Conservation (phyloP, 768 basidiomycete genomes). For the Cystofilobasidium bisporidii region DNA sequence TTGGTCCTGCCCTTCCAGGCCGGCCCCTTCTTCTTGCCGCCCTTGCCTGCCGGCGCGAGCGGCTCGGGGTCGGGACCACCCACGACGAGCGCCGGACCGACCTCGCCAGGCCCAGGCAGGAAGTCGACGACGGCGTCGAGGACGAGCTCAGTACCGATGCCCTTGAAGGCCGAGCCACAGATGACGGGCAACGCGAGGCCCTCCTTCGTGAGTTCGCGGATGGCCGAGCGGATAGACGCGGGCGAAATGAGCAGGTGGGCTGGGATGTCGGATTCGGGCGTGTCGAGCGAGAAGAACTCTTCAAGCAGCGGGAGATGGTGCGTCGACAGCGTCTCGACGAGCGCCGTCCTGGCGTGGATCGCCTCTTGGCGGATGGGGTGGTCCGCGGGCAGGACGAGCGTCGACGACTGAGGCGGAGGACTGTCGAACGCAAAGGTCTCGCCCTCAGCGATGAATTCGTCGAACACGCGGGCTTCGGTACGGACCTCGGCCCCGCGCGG, state of each 20-base stretch:
- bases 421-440: slow-evolving; percentile 21
- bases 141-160: slow-evolving; percentile 68
- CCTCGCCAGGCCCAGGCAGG: slow-evolving; percentile 65
- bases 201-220: slow-evolving; percentile 58
- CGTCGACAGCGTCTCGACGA: slow-evolving; percentile 72
- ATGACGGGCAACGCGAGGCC: slow-evolving; percentile 66
- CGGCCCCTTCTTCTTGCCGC: slow-evolving; percentile 41
- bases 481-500: slow-evolving; percentile 47
- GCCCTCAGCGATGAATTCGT: slow-evolving; percentile 24
- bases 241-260: slow-evolving; percentile 56
- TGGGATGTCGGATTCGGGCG: slow-evolving; percentile 45
- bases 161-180: slow-evolving; percentile 70
- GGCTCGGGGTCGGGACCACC: slow-evolving; percentile 16
- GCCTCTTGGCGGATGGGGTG: slow-evolving; percentile 44
- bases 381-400: slow-evolving; percentile 11
- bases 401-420: not conserved
- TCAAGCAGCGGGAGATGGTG: slow-evolving; percentile 55
- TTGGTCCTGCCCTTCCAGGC: slow-evolving; percentile 38
- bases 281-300: slow-evolving; percentile 47
- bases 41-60: not conserved
- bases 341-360: slow-evolving; percentile 54
- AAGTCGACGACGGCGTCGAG: slow-evolving; percentile 75
- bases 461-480: slow-evolving; percentile 23
- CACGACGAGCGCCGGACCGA: slow-evolving; percentile 42
- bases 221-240: slow-evolving; percentile 50